Evolutionary conservation across 768 basidiomycete species (phyloP).

Genomic region (Naganishia kalamii): DNA sequence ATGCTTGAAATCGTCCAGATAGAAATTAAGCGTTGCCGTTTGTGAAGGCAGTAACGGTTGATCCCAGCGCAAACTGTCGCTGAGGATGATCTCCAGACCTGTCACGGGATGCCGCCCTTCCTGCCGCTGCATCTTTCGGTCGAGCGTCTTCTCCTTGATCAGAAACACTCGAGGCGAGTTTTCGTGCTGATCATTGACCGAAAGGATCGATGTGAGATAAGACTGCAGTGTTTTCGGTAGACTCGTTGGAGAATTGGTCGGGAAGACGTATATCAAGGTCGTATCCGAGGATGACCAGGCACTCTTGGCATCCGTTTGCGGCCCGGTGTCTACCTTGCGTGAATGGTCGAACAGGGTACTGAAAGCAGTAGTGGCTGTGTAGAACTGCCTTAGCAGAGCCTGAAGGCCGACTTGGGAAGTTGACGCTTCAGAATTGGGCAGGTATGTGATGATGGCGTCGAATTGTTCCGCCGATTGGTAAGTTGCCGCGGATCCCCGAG

Average conservation of each 20-base stretch:
- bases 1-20: not conserved
- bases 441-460: conserved; percentile 11
- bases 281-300: too few species aligned
- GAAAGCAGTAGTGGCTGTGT: not conserved
- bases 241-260: not conserved
- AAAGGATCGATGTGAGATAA: not conserved
- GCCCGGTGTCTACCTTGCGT: not conserved
- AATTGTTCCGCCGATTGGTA: not conserved
- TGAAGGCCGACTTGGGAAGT: not conserved
- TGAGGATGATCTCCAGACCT: conserved; percentile 1
- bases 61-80: not conserved
- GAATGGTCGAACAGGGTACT: not conserved
- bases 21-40: not conserved
- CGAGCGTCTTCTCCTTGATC: not conserved
- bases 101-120: conserved; percentile 1
- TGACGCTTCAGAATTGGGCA: not conserved
- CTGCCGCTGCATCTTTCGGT: conserved; percentile 13
- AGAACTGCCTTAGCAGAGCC: not conserved
- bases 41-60: not conserved
- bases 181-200: not conserved
- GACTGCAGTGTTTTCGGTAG: not conserved
- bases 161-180: not conserved
- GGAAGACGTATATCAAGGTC: conserved; percentile 1
- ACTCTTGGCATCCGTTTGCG: not conserved
- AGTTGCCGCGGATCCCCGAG: not conserved